Base-by-base conservation (phyloP, 148 eudicot genomes). In the Cornus suecica region DNA sequence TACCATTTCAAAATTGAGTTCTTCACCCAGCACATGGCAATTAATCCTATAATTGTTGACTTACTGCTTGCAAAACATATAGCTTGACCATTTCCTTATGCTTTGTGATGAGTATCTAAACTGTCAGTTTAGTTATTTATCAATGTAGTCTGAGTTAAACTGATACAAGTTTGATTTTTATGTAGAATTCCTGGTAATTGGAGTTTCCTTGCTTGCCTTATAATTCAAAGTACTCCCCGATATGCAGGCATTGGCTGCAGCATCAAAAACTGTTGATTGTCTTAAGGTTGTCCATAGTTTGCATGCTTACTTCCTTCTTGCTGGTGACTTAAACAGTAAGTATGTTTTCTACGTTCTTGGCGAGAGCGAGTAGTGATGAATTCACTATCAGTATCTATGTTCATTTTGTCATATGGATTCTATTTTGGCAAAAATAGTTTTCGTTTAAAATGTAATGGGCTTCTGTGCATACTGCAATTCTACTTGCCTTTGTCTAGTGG, bases 171-270 rank as follows among this genome's bases (percentile, higher is more conserved):
- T 20, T 52, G 58, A 52, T 20, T 9, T 3, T 48, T 10, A 52
- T 52, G 58, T 52, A 14, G 58, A 18, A 58, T 22, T 25, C 24
- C n/a, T 72, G 7, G 34, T 4, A n/a, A 31, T 61, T 16, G 18
- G 69, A 64, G 11, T 42, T 73, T 22, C 68, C 37, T 63, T 41
- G 7, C 27, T 45, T 37, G 8, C 18, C 22, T 42, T 18, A 15
- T 69, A 16, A 69, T 70, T 32, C 62, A 18, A 65, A 69, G 18
- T 76, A 24, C 16, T 68, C 66, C 63, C 32, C 73, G 48, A 79
- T 68, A 61, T 87, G 86, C 93, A 96, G 99, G 98, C 98, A 66
- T 77, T 96, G 62, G 99, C 99, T 84, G 99, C 99, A 70, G 99
- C 99, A 72, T 84, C 97, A 75, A 96, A 96, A 84, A 93, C 99